A percentile compares a stretch with the other conserved stretches of the same genome.
These are phyloP conservation scores for Pichia membranifaciens DNA, from an alignment of 805 yeast species.

Conservation along the genomic window DNA sequence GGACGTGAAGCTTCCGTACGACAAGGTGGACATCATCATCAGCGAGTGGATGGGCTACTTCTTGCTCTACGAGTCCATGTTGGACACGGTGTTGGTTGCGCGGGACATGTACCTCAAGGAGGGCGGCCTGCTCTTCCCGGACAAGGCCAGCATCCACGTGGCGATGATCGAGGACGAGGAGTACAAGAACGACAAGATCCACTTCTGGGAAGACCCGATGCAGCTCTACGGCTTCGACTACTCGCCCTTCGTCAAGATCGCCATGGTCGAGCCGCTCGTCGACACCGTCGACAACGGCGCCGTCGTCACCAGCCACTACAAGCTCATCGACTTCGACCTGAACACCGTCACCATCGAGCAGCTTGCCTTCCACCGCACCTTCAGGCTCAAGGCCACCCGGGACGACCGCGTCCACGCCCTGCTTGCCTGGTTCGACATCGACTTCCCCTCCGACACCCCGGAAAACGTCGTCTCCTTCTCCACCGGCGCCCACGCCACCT, in stretches of 20 bases:
- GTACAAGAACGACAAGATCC: slow-evolving; percentile 85
- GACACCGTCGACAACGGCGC: slow-evolving; percentile 80
- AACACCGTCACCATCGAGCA: slow-evolving; percentile 83
- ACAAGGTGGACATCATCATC: slow-evolving; percentile 87
- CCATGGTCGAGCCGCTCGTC: slow-evolving; percentile 91
- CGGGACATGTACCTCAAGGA: slow-evolving; percentile 79
- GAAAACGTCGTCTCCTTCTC: slow-evolving; percentile 66
- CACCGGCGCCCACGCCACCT: slow-evolving; percentile 90
- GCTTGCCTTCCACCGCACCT: slow-evolving; percentile 67
- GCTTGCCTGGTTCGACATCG: slow-evolving; percentile 92
- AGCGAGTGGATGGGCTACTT: slow-evolving; percentile 99
- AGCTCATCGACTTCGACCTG: slow-evolving; percentile 77
- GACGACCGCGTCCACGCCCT: slow-evolving; percentile 83
- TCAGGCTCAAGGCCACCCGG: slow-evolving; percentile 66
- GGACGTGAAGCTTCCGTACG: slow-evolving; percentile 80
- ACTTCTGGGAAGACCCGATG: slow-evolving; percentile 77
- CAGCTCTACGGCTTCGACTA: slow-evolving; percentile 91
- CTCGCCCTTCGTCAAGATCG: slow-evolving; percentile 79
- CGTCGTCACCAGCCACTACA: slow-evolving; percentile 66
- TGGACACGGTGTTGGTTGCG: slow-evolving; percentile 91
- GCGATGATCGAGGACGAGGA: slow-evolving; percentile 93
- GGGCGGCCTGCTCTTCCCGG: slow-evolving; percentile 93
- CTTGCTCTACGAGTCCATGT: slow-evolving; percentile 91
- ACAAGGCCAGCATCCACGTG: slow-evolving; percentile 80
- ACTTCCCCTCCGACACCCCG: slow-evolving; percentile 54